Evolutionary conservation across 2,329 filamentous ascomycete species (phyloP).

Genomic region (Trichoderma harzianum): DNA sequence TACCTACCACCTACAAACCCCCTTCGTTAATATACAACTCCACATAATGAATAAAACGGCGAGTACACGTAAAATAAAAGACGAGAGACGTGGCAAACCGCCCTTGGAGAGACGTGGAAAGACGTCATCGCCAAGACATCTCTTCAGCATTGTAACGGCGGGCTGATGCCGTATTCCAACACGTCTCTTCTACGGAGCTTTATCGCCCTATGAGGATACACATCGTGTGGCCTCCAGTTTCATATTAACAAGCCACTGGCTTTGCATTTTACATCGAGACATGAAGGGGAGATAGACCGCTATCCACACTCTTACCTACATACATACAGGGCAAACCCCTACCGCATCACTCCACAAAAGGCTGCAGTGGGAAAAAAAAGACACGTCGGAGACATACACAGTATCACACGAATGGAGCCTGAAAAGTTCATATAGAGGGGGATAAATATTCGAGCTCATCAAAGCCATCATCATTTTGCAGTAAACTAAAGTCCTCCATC

Average conservation of each 20-base stretch:
- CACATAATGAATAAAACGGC: neutral
- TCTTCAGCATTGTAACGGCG: neutral
- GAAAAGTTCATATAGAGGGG: neutral
- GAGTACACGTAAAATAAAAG: neutral
- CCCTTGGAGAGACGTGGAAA: neutral
- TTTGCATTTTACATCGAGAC: neutral
- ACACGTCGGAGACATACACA: neutral
- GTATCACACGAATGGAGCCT: neutral
- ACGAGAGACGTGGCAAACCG: neutral
- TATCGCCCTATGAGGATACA: neutral
- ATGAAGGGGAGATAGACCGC: neutral
- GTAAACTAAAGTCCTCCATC: conserved; percentile 16
- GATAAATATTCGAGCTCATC: conserved; percentile 13
- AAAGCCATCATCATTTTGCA: conserved; percentile 19
- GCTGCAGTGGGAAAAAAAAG: neutral
- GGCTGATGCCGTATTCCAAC: neutral
- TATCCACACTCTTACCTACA: neutral
- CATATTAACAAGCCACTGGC: neutral
- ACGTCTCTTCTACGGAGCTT: neutral
- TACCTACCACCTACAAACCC: neutral
- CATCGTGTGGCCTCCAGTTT: neutral
- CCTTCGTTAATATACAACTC: neutral
- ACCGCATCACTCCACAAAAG: conserved; percentile 4
- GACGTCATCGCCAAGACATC: neutral
- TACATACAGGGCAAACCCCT: conserved; percentile 16